Evolutionary conservation across 2,329 filamentous ascomycete genomes (phyloP).

Genomic region (Domatiomyces catenatus): DNA sequence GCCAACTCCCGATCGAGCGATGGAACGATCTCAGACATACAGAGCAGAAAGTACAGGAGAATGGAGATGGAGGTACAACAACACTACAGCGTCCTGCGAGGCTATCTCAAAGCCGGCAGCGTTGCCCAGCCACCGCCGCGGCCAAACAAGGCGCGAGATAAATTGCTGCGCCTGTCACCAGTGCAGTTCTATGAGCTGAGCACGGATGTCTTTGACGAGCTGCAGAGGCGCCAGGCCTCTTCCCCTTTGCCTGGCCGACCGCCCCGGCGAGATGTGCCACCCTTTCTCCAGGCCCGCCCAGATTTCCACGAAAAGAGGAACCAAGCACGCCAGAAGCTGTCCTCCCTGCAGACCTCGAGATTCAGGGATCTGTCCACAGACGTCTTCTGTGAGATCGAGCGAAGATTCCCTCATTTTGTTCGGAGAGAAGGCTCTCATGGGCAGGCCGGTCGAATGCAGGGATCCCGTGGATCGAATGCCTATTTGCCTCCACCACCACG

Average conservation of each 20-base stretch:
- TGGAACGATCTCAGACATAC: constrained; percentile 53
- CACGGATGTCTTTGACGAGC: constrained; percentile 92
- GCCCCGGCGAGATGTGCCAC: constrained; percentile 38
- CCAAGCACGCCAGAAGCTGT: constrained; percentile 88
- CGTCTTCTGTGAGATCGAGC: constrained; percentile 87
- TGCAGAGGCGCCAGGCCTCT: constrained; percentile 66
- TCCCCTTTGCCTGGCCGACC: constrained; percentile 26
- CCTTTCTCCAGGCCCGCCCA: constrained; percentile 67
- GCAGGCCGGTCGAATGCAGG: constrained; percentile 30
- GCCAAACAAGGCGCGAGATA: constrained; percentile 83
- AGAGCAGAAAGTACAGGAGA: constrained; percentile 41
- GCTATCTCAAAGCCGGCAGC: constrained; percentile 44
- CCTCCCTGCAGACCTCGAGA: constrained; percentile 68
- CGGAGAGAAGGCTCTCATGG: constrained; percentile 51
- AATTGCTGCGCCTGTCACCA: constrained; percentile 72
- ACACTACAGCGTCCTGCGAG: constrained; percentile 67
- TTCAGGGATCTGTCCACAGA: constrained; percentile 90
- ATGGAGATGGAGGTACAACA: constrained; percentile 59
- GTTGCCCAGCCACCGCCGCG: constrained; percentile 13
- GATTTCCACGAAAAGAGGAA: constrained; percentile 95
- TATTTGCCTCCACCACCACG: constrained; percentile 32
- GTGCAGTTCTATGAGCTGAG: constrained; percentile 96
- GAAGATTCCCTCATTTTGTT: constrained; percentile 70
- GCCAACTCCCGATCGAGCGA: constrained; percentile 59
- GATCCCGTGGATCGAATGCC: constrained; percentile 34